phyloP scores from a whole-genome alignment of 2,329 filamentous ascomycete genomes.

The Botrytis squamosa region DNA sequence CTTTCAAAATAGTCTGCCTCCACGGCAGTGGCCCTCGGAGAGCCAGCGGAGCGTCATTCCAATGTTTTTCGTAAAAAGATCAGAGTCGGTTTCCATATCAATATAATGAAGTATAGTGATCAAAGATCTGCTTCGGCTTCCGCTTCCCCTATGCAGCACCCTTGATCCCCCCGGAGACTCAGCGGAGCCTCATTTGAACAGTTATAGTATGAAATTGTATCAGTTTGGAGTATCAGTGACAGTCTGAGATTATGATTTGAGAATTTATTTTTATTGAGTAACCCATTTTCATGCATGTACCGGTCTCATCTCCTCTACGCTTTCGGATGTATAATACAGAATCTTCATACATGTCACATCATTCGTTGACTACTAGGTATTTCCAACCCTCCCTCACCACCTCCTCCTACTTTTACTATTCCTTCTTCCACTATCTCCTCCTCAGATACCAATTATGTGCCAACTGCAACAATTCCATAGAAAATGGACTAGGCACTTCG shows the following conservation, averaged over 20 bases:
- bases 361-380: neutral
- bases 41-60: neutral
- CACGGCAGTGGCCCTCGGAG: neutral
- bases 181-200: neutral
- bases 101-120: neutral
- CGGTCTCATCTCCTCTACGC: neutral
- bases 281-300: neutral
- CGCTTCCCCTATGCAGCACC: neutral
- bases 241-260: neutral
- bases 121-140: neutral
- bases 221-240: neutral
- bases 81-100: neutral
- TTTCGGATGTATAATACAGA: constrained; percentile 14
- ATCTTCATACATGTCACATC: constrained; percentile 28
- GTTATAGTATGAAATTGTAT: neutral
- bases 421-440: constrained; percentile 36
- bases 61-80: neutral
- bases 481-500: constrained; percentile 84
- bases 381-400: neutral
- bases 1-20: neutral
- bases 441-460: constrained; percentile 91
- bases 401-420: neutral
- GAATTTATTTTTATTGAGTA: neutral
- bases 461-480: constrained; percentile 66
- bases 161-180: neutral